Base-by-base conservation (phyloP, 2,329 filamentous ascomycete species). In the Colletotrichum sp. region DNA sequence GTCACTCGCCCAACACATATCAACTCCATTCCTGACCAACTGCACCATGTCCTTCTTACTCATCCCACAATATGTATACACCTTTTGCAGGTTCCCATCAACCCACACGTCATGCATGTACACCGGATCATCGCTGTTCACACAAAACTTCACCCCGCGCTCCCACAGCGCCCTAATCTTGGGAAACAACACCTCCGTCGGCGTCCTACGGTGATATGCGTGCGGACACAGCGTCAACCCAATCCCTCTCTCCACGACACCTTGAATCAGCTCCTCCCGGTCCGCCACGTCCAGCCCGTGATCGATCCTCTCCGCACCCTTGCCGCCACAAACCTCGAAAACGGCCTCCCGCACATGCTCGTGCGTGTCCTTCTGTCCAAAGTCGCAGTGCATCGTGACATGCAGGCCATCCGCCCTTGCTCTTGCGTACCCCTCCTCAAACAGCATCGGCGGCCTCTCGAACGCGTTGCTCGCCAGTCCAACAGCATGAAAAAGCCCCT, bases 81-180 rank as follows among this genome's bases (percentile, higher is more conserved):
- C 82, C 78, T 89, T 84, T 66, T 86, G 81, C 83, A 90, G 80
- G 68, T 88, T 89, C 13, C 87, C 85, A 74, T 86, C 81, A 30
- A 90, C 81, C 88, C 87, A 90, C 43, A 87, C 85, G 73, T 89
- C 83, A 73, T 89, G 86, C 82, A 89, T 87, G 68, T 95, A 95
- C 8, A 92, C 93, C 74, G 93, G 93, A 80, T 95, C 93, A 80
- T 95, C 93, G 77, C 92, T 93, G 83, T 95, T 95, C 81, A 95
- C 90, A 70, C 91, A 93, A 82, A 95, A 95, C 78, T 85, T 89
- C 52, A 95, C 91, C 1, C 92, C 91, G 3, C 86, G 85, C 48
- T 94, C 90, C 28, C 95, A 83, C 78, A 95, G 92, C 71, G 84
- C 86, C 16, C 92, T 86, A 71, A 95, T 85, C 60, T 87, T 87